Conservation (phyloP, 2,329 filamentous ascomycete genomes). For the Grosmannia clavigera region DNA sequence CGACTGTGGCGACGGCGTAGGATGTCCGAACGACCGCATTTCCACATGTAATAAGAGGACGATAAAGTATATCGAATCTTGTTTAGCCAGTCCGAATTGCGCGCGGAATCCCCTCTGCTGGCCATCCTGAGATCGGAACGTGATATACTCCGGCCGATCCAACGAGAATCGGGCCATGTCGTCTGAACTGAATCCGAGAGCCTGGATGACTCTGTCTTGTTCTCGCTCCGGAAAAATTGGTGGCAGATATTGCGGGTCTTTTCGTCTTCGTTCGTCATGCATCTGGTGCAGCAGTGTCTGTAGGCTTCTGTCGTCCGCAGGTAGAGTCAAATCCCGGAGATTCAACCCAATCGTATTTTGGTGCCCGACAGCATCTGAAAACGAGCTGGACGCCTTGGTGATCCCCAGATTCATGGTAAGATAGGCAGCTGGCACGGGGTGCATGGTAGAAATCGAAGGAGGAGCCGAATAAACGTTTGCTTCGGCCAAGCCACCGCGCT, state of each 20-base stretch:
- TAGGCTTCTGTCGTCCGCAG: constrained; percentile 40
- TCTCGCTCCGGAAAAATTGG: constrained; percentile 46
- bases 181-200: constrained; percentile 39
- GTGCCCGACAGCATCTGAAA: constrained; percentile 42
- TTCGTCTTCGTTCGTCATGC: constrained; percentile 43
- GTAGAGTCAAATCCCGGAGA: constrained; percentile 40
- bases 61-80: constrained; percentile 50
- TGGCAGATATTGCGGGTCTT: constrained; percentile 50
- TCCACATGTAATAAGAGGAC: constrained; percentile 33
- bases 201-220: constrained; percentile 41
- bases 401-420: constrained; percentile 47
- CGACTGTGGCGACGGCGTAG: constrained; percentile 31
- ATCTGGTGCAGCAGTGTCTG: constrained; percentile 37
- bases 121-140: constrained; percentile 39
- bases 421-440: constrained; percentile 43
- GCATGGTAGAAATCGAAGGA: constrained; percentile 26
- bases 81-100: constrained; percentile 45
- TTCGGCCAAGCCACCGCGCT: constrained; percentile 36
- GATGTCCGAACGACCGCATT: constrained; percentile 27
- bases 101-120: constrained; percentile 36
- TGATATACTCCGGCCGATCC: constrained; percentile 41
- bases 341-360: constrained; percentile 33
- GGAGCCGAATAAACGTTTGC: constrained; percentile 34
- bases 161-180: constrained; percentile 39
- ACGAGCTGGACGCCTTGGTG: constrained; percentile 41